Percentiles rank a stretch among this genome's conserved stretches.
phyloP scores from a whole-genome alignment of 2,329 filamentous ascomycete genomes.

The Neonectria punicea region DNA sequence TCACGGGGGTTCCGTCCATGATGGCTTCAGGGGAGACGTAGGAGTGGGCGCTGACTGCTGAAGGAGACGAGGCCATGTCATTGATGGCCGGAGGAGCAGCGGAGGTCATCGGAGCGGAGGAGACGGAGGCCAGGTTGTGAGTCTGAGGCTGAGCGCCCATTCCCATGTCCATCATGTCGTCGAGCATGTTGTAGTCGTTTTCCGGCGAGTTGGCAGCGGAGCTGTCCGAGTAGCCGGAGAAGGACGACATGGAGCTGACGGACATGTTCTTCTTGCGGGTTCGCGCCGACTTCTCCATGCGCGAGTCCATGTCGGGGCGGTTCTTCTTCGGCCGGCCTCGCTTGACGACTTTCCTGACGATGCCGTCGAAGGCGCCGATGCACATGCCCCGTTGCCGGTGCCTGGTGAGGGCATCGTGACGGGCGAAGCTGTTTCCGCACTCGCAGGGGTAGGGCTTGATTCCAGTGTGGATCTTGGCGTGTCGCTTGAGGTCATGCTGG shows the following conservation, averaged over 20 bases:
- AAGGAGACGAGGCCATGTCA: constrained; percentile 53
- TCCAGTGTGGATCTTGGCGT: constrained; percentile 96
- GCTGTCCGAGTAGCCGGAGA: constrained; percentile 67
- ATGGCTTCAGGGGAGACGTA: constrained; percentile 61
- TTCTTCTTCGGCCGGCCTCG: constrained; percentile 73
- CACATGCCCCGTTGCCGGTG: constrained; percentile 98
- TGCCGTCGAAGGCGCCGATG: constrained; percentile 89
- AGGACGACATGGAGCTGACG: constrained; percentile 61
- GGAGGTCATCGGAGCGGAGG: constrained; percentile 57
- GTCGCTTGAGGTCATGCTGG: constrained; percentile 95
- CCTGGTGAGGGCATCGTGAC: constrained; percentile 93
- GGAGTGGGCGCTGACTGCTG: constrained; percentile 49
- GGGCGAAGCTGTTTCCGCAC: constrained; percentile 93
- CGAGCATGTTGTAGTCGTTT: constrained; percentile 58
- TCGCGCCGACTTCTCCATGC: constrained; percentile 65
- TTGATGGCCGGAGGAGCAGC: constrained; percentile 48
- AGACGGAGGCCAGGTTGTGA: constrained; percentile 51
- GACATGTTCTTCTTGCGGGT: constrained; percentile 67
- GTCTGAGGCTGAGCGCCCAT: constrained; percentile 40
- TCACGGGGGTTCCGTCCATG: constrained; percentile 50
- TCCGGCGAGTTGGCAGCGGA: constrained; percentile 65
- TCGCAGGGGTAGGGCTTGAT: constrained; percentile 95
- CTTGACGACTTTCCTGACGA: constrained; percentile 69
- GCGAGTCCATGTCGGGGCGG: constrained; percentile 65
- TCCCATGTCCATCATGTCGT: constrained; percentile 60